Evolutionary conservation across 768 basidiomycete species (phyloP), one percentile per base, ranked within the genome.

Genomic region (Tylopilus balloui): DNA sequence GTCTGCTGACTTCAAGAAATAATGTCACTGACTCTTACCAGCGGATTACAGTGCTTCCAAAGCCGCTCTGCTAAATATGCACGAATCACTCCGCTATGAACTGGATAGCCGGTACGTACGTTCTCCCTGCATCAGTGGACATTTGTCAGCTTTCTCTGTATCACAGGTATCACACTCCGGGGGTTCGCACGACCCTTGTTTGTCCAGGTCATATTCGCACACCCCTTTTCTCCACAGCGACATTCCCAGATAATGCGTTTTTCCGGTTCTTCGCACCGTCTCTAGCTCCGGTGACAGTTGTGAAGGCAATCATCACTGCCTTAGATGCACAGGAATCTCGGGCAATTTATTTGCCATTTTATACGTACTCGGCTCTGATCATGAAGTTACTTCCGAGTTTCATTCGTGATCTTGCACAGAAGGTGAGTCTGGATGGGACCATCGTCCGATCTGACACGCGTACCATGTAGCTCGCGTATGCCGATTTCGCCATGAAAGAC

Each of bases 31-130:
- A 66, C n/a, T 15, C 27, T 51, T 31, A 28, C 19, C 48, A 91
- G 89, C 84, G 60, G 92, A 95, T 69, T 98, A 99, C 65, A 78
- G 77, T 65, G 91, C 92, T 9, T 92, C 91, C 21, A 99, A 99
- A 71, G 89, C 92, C 11, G 93, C 94, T n/a, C 63, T 88, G 19
- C 72, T 88, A 14, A 79, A 79, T 27, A 68, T 97, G 38, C 83
- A 95, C 57, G 88, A 93, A 55, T 84, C 88, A 13, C 75, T 99
- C 45, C 79, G 92, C 44, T 88, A 84, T 57, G 95, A 99, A 65
- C 80, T 98, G 15, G 87, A 93, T 64, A 81, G 85, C 37, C 72
- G 76, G 86, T 88, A 66, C 45, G 63, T 52, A n/a, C 5, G 46
- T 41, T 31, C 47, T 42, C 41, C 31, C 31, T 32, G n/a, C 15